Conservation (phyloP, 768 basidiomycete genomes). For the Suillus sp. region DNA sequence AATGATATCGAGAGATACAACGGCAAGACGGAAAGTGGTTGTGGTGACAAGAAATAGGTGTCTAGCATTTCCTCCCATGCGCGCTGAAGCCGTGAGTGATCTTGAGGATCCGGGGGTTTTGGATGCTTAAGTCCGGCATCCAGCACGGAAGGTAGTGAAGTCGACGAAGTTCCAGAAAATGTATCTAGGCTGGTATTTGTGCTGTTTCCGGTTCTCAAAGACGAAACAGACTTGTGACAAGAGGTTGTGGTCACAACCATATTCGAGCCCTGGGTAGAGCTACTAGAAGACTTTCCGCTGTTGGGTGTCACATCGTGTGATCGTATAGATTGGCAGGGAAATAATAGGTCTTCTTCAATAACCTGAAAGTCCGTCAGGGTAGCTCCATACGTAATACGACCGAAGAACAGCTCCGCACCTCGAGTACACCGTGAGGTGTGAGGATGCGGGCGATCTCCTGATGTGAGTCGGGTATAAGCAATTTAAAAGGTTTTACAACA, state of each 20-base stretch:
- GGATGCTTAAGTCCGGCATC: conserved; percentile 13
- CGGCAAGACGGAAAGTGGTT: conserved; percentile 59
- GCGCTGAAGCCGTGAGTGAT: conserved; percentile 60
- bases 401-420: conserved; percentile 45
- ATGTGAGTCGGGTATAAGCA: conserved; percentile 11
- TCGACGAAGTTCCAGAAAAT: conserved; percentile 22
- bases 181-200: conserved; percentile 15
- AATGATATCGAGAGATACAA: conserved; percentile 67
- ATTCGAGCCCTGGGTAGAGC: conserved; percentile 31
- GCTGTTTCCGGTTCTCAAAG: conserved; percentile 18
- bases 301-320: conserved; percentile 11
- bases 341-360: conserved; percentile 74
- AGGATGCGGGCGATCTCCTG: conserved; percentile 72
- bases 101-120: conserved; percentile 49
- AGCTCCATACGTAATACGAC: conserved; percentile 10
- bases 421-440: conserved; percentile 60
- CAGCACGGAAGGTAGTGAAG: conserved; percentile 24
- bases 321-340: conserved; percentile 48
- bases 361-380: conserved; percentile 43
- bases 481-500: conserved; percentile 20
- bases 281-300: conserved; percentile 22
- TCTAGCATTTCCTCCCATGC: conserved; percentile 73
- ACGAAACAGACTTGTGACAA: conserved; percentile 29
- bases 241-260: conserved; percentile 25
- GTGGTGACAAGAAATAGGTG: conserved; percentile 54